Percentiles rank a stretch among this genome's conserved stretches.
Conservation (phyloP, 2,329 filamentous ascomycete species). For the Phialophora macrospora region DNA sequence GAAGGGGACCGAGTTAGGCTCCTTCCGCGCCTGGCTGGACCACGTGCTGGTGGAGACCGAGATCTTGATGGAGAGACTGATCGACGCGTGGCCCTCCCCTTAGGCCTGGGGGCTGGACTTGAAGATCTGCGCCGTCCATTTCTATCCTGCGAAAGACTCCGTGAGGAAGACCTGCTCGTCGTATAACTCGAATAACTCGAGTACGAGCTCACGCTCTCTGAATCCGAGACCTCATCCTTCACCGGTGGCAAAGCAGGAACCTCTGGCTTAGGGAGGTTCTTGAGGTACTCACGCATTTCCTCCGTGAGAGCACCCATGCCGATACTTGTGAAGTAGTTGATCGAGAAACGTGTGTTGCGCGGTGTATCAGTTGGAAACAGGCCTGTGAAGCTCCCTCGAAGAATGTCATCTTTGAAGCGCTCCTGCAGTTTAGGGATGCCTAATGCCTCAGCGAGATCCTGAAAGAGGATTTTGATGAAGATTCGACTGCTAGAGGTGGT, state of each 20-base stretch:
- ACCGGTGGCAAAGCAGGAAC: constrained; percentile 65
- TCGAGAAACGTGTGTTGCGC: constrained; percentile 90
- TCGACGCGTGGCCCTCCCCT: constrained; percentile 28
- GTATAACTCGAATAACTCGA: constrained; percentile 78
- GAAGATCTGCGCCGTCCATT: constrained; percentile 37
- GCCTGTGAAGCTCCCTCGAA: constrained; percentile 78
- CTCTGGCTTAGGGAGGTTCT: constrained; percentile 85
- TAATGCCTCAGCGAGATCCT: constrained; percentile 84
- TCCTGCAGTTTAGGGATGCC: constrained; percentile 80
- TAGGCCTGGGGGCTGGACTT: constrained; percentile 37
- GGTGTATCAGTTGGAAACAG: constrained; percentile 89
- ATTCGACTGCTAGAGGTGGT: constrained; percentile 96
- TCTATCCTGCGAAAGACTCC: constrained; percentile 33
- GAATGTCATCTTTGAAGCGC: constrained; percentile 75
- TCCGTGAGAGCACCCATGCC: constrained; percentile 95
- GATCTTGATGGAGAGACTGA: constrained; percentile 38
- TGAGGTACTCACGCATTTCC: constrained; percentile 87
- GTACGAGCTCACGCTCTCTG: constrained; percentile 67
- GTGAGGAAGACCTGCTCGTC: constrained; percentile 42
- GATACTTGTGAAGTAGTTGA: constrained; percentile 99
- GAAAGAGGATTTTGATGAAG: constrained; percentile 97
- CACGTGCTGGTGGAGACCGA: constrained; percentile 37
- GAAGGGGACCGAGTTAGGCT: constrained; percentile 32
- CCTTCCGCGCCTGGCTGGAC: constrained; percentile 29
- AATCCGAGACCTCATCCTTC: constrained; percentile 62